Evolutionary conservation across 345 rosid genomes (phyloP), one percentile per base, ranked within the genome.

Genomic region (Rhizophora apiculata): DNA sequence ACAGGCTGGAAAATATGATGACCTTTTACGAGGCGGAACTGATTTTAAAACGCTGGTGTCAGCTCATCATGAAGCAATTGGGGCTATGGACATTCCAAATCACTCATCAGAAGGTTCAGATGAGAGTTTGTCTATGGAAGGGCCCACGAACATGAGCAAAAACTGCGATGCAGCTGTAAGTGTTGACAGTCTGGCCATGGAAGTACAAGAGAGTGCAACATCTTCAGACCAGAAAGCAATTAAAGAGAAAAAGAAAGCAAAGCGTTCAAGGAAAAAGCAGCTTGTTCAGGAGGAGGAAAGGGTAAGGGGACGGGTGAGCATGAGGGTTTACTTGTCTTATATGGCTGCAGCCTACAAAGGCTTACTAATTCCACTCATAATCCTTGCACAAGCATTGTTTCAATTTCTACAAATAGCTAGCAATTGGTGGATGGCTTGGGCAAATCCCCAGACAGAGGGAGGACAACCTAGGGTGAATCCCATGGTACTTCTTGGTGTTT

Each of bases 351-450:
- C 99, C 51, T 95, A 95, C 80, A 90, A 85, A 83, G 99, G 99
- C 71, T 62, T 84, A 60, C 79, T 95, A 71, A 90, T 95, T 80
- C 98, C 99, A 10, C 92, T 86, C 34, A 95, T 95, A 63, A 87
- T 95, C 72, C 72, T 95, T 43, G 96, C 98, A 54, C 99, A 95
- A 78, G 77, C 83, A 65, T 71, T 89, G 72, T 95, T 95, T 75
- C 99, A 95, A 61, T 92, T 95, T 81, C 99, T 95, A 70, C 99
- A 95, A 84, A 95, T 95, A 74, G 94, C 97, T 79, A 87, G 99
- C 81, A 95, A 85, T 77, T 95, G 99, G 99, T 95, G 99, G 99
- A 95, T 95, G 99, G 99, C 99, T 67, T 95, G 99, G 99, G 98
- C 98, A 55, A 95, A 92, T 81, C 99, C 99, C 69, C 99, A 92